Conservation (phyloP, 192 early-diverging fungal species). For the Mycoemilia scoparia region DNA sequence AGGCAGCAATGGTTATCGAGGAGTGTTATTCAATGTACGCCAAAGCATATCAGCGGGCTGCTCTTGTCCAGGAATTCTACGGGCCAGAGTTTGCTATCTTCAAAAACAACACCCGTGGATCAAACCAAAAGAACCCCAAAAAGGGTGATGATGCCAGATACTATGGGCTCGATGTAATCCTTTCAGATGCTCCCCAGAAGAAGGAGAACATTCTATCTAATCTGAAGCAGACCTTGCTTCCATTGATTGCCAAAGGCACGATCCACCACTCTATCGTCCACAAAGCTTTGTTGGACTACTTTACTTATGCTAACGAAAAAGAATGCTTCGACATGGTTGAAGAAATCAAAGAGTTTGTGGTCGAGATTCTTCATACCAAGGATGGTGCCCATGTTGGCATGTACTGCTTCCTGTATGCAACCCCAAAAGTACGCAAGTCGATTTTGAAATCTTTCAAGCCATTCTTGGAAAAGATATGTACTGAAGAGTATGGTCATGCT, state of each 20-base stretch:
- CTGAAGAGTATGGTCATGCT: conserved; percentile 77
- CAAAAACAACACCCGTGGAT: conserved; percentile 30
- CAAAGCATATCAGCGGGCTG: conserved; percentile 49
- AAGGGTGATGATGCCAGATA: no score
- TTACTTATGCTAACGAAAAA: conserved; percentile 38
- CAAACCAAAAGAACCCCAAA: no score
- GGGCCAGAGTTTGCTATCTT: conserved; percentile 81
- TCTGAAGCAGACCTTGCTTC: conserved; percentile 42
- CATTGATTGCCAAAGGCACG: conserved; percentile 68
- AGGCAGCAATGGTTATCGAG: conserved; percentile 72
- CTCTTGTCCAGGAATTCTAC: conserved; percentile 80
- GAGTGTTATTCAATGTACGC: conserved; percentile 66
- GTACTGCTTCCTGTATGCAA: conserved; percentile 56
- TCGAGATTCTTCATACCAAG: conserved; percentile 77
- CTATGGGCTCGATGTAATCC: conserved; percentile 32
- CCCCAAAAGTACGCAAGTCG: conserved; percentile 78
- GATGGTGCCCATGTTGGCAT: conserved; percentile 79
- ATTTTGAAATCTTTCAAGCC: conserved; percentile 76
- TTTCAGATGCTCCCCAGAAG: conserved; percentile 25
- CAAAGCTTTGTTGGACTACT: conserved; percentile 68
- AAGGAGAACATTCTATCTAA: conserved; percentile 38
- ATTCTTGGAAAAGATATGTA: conserved; percentile 57
- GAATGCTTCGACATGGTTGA: conserved; percentile 53
- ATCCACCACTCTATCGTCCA: conserved; percentile 67
- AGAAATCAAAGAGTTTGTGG: conserved; percentile 61